Conservation (phyloP, 257 asterid species). For the Penstemon barbatus region DNA sequence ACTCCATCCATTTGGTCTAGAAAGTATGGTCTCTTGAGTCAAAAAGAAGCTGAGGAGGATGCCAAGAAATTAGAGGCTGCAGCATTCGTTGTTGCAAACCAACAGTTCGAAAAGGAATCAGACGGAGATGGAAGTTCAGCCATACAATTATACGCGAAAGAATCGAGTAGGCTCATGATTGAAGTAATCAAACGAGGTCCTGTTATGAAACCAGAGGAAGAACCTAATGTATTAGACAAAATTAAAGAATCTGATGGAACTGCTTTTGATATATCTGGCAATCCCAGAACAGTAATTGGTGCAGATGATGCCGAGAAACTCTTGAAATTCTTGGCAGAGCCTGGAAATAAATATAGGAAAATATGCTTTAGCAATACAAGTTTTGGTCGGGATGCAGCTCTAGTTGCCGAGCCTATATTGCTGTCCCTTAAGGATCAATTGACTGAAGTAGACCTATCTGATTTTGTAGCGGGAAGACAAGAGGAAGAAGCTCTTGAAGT, state of each 20-base stretch:
- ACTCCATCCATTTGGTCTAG: slow-evolving; percentile 69
- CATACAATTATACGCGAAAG: slow-evolving; percentile 86
- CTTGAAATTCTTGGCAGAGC: slow-evolving; percentile 57
- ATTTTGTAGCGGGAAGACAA: slow-evolving; percentile 78
- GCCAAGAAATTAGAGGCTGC: slow-evolving; percentile 72
- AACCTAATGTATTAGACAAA: slow-evolving; percentile 43
- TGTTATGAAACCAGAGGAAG: slow-evolving; percentile 43
- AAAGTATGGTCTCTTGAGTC: slow-evolving; percentile 54
- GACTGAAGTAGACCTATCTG: slow-evolving; percentile 87
- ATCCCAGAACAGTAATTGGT: slow-evolving; percentile 59
- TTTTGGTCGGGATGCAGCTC: slow-evolving; percentile 83
- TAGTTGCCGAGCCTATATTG: slow-evolving; percentile 65
- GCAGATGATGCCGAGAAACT: slow-evolving; percentile 69
- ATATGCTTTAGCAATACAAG: slow-evolving; percentile 92
- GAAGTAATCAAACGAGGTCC: slow-evolving; percentile 85
- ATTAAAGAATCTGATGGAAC: slow-evolving; percentile 46
- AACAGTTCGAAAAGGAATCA: slow-evolving; percentile 67
- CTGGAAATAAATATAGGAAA: slow-evolving; percentile 55
- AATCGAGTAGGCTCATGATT: slow-evolving; percentile 85
- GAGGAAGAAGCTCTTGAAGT: slow-evolving; percentile 95
- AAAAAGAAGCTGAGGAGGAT: slow-evolving; percentile 74
- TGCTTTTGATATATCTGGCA: slow-evolving; percentile 81
- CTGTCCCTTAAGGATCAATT: slow-evolving; percentile 66
- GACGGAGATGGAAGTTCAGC: slow-evolving; percentile 94
- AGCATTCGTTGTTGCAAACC: slow-evolving; percentile 69